Conservation (phyloP, 805 yeast species). For the Spathaspora sp. region DNA sequence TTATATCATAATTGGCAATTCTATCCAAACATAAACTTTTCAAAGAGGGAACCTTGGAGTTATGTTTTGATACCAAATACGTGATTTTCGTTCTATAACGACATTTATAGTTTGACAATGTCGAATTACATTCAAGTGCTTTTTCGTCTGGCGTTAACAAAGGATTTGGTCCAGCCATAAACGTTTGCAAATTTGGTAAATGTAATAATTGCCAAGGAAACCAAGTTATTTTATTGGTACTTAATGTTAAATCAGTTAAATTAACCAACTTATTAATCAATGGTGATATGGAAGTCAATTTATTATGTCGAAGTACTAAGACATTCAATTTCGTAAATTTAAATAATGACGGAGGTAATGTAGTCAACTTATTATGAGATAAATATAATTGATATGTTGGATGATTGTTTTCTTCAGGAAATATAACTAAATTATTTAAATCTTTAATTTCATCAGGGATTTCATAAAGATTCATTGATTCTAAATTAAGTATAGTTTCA, state of each 20-base stretch:
- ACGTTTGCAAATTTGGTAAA: slow-evolving; percentile 36
- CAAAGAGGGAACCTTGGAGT: slow-evolving; percentile 38
- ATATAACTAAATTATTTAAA: slow-evolving; percentile 50
- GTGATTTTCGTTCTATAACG: slow-evolving; percentile 24
- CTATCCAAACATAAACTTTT: slow-evolving; percentile 45
- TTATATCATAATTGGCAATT: slow-evolving; percentile 50
- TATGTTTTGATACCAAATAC: slow-evolving; percentile 13
- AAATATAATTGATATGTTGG: slow-evolving; percentile 46
- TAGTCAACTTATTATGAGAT: slow-evolving; percentile 45
- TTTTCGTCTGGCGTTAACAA: slow-evolving; percentile 23
- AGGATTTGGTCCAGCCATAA: slow-evolving; percentile 59
- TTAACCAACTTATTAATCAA: slow-evolving; percentile 37
- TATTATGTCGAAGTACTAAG: slow-evolving; percentile 49
- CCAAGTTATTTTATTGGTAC: slow-evolving; percentile 46
- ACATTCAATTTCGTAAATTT: slow-evolving; percentile 49
- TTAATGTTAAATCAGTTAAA: slow-evolving; percentile 50
- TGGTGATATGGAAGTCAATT: slow-evolving; percentile 44
- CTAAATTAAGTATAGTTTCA: slow-evolving; percentile 42
- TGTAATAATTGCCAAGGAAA: slow-evolving; percentile 53
- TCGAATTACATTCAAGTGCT: slow-evolving; percentile 15
- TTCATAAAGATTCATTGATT: slow-evolving; percentile 42
- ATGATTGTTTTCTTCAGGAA: slow-evolving; percentile 12
- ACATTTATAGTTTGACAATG: slow-evolving; percentile 13
- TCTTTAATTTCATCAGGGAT: slow-evolving; percentile 60
- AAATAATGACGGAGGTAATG: slow-evolving; percentile 49